phyloP scores from a whole-genome alignment of 2,329 filamentous ascomycete species.

The Zymoseptoria brevis region DNA sequence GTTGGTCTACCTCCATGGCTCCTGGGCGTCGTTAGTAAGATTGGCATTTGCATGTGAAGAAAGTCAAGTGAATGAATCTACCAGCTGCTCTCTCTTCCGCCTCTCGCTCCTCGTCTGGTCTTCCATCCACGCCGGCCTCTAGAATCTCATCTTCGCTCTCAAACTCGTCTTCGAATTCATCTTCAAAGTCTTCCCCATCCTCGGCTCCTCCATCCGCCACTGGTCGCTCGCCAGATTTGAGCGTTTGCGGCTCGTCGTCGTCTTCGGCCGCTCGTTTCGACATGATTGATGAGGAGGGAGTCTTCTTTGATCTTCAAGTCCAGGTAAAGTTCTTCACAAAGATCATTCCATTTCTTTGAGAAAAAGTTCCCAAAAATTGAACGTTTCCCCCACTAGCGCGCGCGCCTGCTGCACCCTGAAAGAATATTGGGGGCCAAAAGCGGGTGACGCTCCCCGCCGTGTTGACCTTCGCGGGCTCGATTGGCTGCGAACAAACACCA shows the following conservation, averaged over 20 bases:
- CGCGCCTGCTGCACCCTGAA: not conserved
- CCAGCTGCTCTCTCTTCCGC: slow-evolving; percentile 68
- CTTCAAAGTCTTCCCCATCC: slow-evolving; percentile 70
- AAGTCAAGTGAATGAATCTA: slow-evolving; percentile 30
- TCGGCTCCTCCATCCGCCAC: slow-evolving; percentile 42
- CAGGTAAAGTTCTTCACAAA: not conserved
- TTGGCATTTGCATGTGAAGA: not conserved
- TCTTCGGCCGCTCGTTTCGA: slow-evolving; percentile 53
- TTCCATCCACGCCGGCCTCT: slow-evolving; percentile 86
- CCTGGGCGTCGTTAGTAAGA: slow-evolving; percentile 35
- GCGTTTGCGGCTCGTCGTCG: slow-evolving; percentile 41
- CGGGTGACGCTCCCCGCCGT: not conserved
- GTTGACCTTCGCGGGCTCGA: not conserved
- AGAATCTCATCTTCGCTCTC: slow-evolving; percentile 85
- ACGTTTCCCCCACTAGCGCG: not conserved
- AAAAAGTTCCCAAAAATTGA: not conserved
- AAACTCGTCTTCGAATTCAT: slow-evolving; percentile 88
- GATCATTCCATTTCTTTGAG: not conserved
- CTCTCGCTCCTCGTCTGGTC: slow-evolving; percentile 86
- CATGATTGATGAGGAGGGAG: slow-evolving; percentile 37
- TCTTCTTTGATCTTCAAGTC: not conserved
- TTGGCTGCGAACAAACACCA: not conserved
- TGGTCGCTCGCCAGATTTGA: slow-evolving; percentile 56
- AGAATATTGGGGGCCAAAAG: not conserved
- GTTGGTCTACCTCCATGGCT: slow-evolving; percentile 88